Base-by-base conservation (phyloP, 148 eudicot species). In the Drosera capensis region DNA sequence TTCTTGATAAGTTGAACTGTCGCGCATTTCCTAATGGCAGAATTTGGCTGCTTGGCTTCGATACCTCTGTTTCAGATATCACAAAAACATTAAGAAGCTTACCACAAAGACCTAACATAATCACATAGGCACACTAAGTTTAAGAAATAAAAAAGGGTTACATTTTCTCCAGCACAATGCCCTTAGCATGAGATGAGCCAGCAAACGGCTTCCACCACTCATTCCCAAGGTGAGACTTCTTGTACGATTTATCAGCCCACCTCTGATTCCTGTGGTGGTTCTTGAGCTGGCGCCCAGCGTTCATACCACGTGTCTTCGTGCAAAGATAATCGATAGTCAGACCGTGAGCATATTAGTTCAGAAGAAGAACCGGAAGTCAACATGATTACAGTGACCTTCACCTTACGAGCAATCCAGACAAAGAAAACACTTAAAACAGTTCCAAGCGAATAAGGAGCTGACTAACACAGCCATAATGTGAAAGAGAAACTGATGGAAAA, bases 31-130 rank as follows among this genome's bases (percentile, higher is more conserved):
- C 96, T 63, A 46, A 87, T 87, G 50, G 96, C 96, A 68, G 96
- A 87, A 60, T 87, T 87, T 1, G 96, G 96, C 86, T 87, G 94
- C 66, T 87, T 86, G 62, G 86, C 87, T 40, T 86, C 96, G 73
- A 86, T 86, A 55, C 93, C 96, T 26, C 95, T 86, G 70, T 49
- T 71, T 1, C 14, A 1, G 14, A 8, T 25, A 3, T 2, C 13
- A 20, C 4, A 13, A 41, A 45, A 8, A 11, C 14, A 5, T 15
- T 37, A 13, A 19, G 13, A 22, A 37, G 16, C 16, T 5, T 2
- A 42, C 22, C 1, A 14, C 5, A 39, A 1, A 26, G 2, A 34
- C 5, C 20, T 6, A 26, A 21, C 24, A 14, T 13, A 13, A 18
- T 41, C 19, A 48, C 21, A 18, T 0, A n/a, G 7, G 2, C n/a